Percentiles rank a stretch among this genome's conserved stretches.
Evolutionary conservation across 345 rosid genomes (phyloP).

Genomic region (Camelina laxa): DNA sequence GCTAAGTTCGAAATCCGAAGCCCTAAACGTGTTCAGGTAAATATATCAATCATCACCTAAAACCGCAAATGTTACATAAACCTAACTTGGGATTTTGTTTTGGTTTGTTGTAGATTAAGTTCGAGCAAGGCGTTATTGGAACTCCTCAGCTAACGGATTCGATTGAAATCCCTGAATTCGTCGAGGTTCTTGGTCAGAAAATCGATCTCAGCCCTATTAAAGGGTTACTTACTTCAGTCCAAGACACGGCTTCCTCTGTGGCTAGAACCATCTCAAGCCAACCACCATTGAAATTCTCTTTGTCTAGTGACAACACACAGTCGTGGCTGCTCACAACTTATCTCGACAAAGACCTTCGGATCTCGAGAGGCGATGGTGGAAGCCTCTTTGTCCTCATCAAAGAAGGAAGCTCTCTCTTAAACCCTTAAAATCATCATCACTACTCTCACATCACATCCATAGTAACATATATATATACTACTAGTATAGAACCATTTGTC

Average conservation of each 20-base stretch:
- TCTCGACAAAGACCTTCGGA: conserved; percentile 82
- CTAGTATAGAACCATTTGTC: not conserved
- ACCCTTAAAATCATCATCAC: conserved; percentile 38
- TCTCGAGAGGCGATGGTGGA: conserved; percentile 89
- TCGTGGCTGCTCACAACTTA: conserved; percentile 93
- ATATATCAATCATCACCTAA: not conserved
- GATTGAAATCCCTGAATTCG: conserved; percentile 75
- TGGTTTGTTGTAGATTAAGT: conserved; percentile 64
- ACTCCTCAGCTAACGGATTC: conserved; percentile 94
- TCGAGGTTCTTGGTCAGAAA: conserved; percentile 84
- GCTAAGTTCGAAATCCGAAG: conserved; percentile 92
- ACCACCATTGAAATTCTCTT: conserved; percentile 80
- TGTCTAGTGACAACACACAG: conserved; percentile 65
- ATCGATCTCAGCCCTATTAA: conserved; percentile 72
- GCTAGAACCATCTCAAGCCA: conserved; percentile 87
- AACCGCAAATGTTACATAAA: not conserved
- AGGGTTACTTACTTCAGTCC: conserved; percentile 76
- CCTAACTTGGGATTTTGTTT: not conserved
- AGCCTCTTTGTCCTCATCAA: conserved; percentile 85
- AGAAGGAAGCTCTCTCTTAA: conserved; percentile 79
- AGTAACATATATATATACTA: conserved; percentile 13
- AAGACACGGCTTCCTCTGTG: conserved; percentile 83
- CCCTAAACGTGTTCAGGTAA: conserved; percentile 90
- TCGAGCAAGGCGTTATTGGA: conserved; percentile 88
- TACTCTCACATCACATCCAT: not conserved